Evolutionary conservation across 129 eudicot species (phyloP).

Genomic region (Oenanthe sinensis): DNA sequence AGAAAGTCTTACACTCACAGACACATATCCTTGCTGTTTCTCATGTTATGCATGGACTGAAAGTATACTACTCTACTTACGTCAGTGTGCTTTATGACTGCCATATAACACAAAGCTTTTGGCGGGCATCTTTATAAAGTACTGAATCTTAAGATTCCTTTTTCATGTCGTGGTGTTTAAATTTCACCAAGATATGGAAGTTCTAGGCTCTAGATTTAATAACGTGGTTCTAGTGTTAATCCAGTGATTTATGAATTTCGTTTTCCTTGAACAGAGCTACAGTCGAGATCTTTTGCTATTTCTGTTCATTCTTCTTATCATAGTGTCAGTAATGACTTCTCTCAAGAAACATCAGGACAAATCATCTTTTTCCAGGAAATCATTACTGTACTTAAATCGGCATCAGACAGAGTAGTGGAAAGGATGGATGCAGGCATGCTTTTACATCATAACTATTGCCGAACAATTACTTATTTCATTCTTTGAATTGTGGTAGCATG

Average conservation of each 20-base stretch:
- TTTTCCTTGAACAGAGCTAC: slow-evolving; percentile 2
- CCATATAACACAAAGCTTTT: not conserved
- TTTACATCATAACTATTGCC: not conserved
- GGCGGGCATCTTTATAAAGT: not conserved
- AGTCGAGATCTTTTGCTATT: slow-evolving; percentile 69
- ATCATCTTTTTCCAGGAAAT: slow-evolving; percentile 63
- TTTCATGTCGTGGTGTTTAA: not conserved
- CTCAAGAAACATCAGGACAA: slow-evolving; percentile 69
- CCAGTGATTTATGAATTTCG: not conserved
- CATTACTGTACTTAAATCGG: slow-evolving; percentile 72
- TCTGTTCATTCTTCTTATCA: slow-evolving; percentile 73
- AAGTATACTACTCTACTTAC: not conserved
- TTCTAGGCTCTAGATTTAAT: not conserved
- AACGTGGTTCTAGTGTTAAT: not conserved
- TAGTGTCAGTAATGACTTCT: slow-evolving; percentile 69
- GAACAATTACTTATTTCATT: not conserved
- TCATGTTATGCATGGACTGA: not conserved
- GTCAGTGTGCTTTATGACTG: too few species aligned
- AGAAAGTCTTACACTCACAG: not conserved
- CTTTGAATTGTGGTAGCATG: not conserved
- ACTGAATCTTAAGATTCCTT: not conserved
- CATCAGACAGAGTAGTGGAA: slow-evolving; percentile 97
- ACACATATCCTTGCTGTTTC: not conserved
- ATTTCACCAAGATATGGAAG: not conserved
- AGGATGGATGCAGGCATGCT: slow-evolving; percentile 90